These are phyloP conservation scores for Lantana camara DNA, from an alignment of 257 asterid genomes.

Conservation along the genomic window DNA sequence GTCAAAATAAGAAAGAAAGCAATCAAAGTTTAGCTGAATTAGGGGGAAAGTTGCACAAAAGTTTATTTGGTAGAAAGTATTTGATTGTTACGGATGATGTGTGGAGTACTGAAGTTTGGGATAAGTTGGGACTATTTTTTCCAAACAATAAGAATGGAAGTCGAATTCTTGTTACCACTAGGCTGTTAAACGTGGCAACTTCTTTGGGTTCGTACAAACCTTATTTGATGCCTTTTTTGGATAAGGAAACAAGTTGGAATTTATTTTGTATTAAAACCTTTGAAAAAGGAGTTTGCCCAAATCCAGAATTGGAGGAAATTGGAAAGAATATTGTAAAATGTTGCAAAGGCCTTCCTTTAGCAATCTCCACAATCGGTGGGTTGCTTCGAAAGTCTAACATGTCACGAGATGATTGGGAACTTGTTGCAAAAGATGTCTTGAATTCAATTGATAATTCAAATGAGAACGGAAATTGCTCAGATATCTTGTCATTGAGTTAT, in stretches of 20 bases:
- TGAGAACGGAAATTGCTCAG: background rate
- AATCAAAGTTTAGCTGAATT: background rate
- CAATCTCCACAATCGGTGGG: too few relatives aligned
- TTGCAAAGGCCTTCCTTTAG: background rate
- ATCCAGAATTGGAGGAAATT: slow-evolving; percentile 17
- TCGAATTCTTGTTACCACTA: slow-evolving; percentile 15
- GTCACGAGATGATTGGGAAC: too few relatives aligned
- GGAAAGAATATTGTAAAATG: background rate
- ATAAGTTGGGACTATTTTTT: too few relatives aligned
- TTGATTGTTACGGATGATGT: too few relatives aligned
- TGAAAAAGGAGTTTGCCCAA: slow-evolving; percentile 13
- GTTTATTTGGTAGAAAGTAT: background rate
- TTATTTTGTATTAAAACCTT: too few relatives aligned
- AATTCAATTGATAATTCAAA: background rate
- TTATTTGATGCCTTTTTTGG: slow-evolving; percentile 25
- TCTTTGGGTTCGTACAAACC: slow-evolving; percentile 13
- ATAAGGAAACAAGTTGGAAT: slow-evolving; percentile 30
- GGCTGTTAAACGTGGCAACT: slow-evolving; percentile 24
- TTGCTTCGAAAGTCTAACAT: too few relatives aligned
- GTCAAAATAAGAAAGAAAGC: too few relatives aligned
- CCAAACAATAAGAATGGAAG: too few relatives aligned
- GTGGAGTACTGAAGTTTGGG: too few relatives aligned
- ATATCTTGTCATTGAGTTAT: background rate
- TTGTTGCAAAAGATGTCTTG: background rate
- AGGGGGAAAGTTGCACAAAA: background rate